Evolutionary conservation across 306 rosid genomes (phyloP).

Genomic region (Vachellia collinsii): DNA sequence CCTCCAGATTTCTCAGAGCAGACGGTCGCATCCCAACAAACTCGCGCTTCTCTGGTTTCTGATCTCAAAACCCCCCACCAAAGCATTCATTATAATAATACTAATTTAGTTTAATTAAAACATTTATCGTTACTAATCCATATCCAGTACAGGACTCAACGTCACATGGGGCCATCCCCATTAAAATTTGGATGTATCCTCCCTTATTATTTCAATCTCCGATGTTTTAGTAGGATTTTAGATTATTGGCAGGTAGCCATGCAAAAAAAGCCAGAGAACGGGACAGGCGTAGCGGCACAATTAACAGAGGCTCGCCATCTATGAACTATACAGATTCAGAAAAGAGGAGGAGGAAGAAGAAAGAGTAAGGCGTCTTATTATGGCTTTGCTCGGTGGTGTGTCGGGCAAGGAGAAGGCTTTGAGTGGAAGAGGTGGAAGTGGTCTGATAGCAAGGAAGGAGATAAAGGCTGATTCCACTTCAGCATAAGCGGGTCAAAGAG

Average conservation of each 20-base stretch:
- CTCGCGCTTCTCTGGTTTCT: background rate
- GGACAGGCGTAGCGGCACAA: background rate
- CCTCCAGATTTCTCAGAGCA: background rate
- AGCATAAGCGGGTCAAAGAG: no score
- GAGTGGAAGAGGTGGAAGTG: no score
- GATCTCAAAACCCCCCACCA: background rate
- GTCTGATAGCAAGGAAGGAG: no score
- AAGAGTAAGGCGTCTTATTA: no score
- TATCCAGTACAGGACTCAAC: background rate
- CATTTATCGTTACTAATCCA: background rate
- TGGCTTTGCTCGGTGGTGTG: no score
- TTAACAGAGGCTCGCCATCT: background rate
- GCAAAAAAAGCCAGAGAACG: background rate
- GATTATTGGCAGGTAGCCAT: background rate
- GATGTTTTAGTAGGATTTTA: background rate
- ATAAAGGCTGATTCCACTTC: no score
- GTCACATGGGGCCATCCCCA: background rate
- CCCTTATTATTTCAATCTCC: background rate
- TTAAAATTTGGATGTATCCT: background rate
- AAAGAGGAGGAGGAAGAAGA: constrained; percentile 37
- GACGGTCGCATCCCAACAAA: no score
- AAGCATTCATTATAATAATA: no score
- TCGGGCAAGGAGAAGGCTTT: no score
- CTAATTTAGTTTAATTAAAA: background rate
- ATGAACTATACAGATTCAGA: background rate